phyloP scores from a whole-genome alignment of 352 stramenopile species.

The Globisporangium cystogenes region DNA sequence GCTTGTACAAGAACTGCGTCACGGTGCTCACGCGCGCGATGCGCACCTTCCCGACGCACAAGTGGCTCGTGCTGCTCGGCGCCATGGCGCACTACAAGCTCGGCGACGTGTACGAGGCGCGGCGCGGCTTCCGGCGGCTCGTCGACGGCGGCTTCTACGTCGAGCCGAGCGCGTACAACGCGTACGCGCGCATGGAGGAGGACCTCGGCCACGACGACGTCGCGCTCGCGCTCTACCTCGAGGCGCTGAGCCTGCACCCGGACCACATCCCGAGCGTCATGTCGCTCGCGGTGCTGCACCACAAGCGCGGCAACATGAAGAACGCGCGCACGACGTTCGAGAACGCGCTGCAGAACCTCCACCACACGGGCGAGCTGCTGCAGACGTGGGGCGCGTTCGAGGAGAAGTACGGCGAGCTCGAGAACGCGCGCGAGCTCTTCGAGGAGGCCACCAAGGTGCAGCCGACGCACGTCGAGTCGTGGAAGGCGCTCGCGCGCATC shows the following conservation, averaged over 20 bases:
- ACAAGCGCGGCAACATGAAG: slow-evolving; percentile 37
- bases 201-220: slow-evolving; percentile 67
- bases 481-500: slow-evolving; percentile 60
- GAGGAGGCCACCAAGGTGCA: slow-evolving; percentile 67
- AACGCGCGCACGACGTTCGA: slow-evolving; percentile 64
- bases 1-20: slow-evolving; percentile 70
- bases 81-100: slow-evolving; percentile 79
- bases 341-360: slow-evolving; percentile 42
- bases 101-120: slow-evolving; percentile 68
- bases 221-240: slow-evolving; percentile 55
- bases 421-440: slow-evolving; percentile 68
- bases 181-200: slow-evolving; percentile 82
- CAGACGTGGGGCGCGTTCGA: slow-evolving; percentile 75
- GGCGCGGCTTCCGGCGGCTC: slow-evolving; percentile 60
- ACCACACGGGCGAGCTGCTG: slow-evolving; percentile 52
- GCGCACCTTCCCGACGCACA: slow-evolving; percentile 67
- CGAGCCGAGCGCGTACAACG: slow-evolving; percentile 73
- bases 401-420: slow-evolving; percentile 59
- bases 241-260: slow-evolving; percentile 49
- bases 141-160: slow-evolving; percentile 70
- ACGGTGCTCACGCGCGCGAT: slow-evolving; percentile 60
- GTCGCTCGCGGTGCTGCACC: slow-evolving; percentile 63
- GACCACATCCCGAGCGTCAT: slow-evolving; percentile 78
- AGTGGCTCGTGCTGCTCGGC: slow-evolving; percentile 74
- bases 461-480: slow-evolving; percentile 57